Conservation (phyloP, 306 rosid species). For the Dalbergia oliveri region DNA sequence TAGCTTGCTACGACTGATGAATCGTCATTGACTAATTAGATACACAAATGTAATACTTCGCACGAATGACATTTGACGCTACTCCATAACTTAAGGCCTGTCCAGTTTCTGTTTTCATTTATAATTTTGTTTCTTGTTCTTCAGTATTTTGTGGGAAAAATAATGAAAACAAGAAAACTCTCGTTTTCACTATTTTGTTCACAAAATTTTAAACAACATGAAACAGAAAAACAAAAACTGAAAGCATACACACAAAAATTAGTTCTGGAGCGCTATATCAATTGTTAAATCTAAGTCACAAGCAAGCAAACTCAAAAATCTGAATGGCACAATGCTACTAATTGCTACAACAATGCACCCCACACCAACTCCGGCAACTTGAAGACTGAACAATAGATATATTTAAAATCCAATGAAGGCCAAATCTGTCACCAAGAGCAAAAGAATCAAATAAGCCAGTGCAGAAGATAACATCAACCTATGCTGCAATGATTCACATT, state of each 20-base stretch:
- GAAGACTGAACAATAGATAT: slow-evolving; percentile 44
- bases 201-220: no score
- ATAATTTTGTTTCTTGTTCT: no score
- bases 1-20: slow-evolving; percentile 5
- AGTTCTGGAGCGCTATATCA: slow-evolving; percentile 27
- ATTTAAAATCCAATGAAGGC: slow-evolving; percentile 37
- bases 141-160: no score
- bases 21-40: slow-evolving; percentile 16
- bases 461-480: slow-evolving; percentile 31
- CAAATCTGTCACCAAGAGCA: slow-evolving; percentile 39
- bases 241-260: no score
- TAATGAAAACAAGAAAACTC: no score
- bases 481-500: slow-evolving; percentile 24
- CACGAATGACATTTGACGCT: slow-evolving; percentile 19
- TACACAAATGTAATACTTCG: slow-evolving; percentile 33
- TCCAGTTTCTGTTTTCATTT: no score
- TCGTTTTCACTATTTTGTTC: no score
- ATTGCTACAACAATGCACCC: slow-evolving; percentile 41
- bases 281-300: slow-evolving; percentile 29
- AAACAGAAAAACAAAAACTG: no score
- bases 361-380: slow-evolving; percentile 45
- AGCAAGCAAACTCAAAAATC: slow-evolving; percentile 24
- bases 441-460: slow-evolving; percentile 37
- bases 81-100: neutral
- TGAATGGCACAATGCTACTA: slow-evolving; percentile 23